Evolutionary conservation across 2,329 filamentous ascomycete species (phyloP).

Genomic region (Tolypocladium pustulatum): DNA sequence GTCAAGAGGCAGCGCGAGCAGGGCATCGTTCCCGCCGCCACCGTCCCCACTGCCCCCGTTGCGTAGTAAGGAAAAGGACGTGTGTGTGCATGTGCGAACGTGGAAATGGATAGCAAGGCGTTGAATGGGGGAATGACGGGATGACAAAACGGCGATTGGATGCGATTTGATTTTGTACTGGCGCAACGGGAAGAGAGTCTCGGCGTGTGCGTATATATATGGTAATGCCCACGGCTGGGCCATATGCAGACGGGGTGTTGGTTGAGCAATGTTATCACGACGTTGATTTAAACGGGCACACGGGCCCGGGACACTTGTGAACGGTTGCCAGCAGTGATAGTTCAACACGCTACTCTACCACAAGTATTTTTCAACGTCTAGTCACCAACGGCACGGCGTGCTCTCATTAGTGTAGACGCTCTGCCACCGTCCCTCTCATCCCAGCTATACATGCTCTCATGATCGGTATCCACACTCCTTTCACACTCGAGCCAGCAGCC

Average conservation of each 20-base stretch:
- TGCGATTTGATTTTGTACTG: background rate
- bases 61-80: background rate
- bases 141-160: conserved; percentile 3
- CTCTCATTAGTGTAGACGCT: background rate
- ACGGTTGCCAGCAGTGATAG: background rate
- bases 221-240: background rate
- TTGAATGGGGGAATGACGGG: background rate
- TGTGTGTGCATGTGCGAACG: background rate
- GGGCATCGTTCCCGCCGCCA: conserved; percentile 2
- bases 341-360: background rate
- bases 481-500: background rate
- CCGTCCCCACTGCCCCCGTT: background rate
- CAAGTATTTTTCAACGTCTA: background rate
- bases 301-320: background rate
- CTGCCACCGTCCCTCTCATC: background rate
- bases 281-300: background rate
- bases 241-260: background rate
- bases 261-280: background rate
- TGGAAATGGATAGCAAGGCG: background rate
- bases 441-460: background rate
- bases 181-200: background rate
- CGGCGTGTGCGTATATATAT: background rate
- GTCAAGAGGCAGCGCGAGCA: conserved; percentile 56
- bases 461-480: background rate
- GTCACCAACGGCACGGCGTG: background rate